Evolutionary conservation across 2,329 filamentous ascomycete species (phyloP), one percentile per base, ranked within the genome.

Genomic region (Colletotrichum higginsianum): DNA sequence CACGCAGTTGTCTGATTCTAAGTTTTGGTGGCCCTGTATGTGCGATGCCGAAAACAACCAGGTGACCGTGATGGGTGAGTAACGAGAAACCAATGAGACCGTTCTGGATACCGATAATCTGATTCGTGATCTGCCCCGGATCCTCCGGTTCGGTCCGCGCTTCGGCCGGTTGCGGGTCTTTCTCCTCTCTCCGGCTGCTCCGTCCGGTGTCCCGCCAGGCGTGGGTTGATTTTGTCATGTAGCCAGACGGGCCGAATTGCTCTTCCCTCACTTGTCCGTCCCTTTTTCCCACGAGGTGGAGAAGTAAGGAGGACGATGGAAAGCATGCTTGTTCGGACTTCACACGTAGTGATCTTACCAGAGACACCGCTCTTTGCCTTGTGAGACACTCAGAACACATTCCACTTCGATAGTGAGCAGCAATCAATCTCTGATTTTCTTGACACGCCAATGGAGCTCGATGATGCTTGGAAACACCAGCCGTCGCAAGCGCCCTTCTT

Each of bases 321-420:
- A 21, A 35, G 7, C 23, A 18, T 52, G 44, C 23, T 66, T 50
- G 46, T 61, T 40, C 47, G 38, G 40, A 42, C 53, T 16, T 60
- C 55, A 53, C 26, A 35, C 46, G 16, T 30, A 26, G 38, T 60
- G 15, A 11, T 23, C 44, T 35, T 58, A 61, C 35, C 35, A 52
- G 61, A 8, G 18, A 44, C 21, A 15, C 18, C n/a, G 44, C 52
- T 38, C 5, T 35, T 58, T 30, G 26, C 23, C 30, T 5, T 38
- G 26, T 18, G 30, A 55, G 26, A n/a, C 52, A 55, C 18, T 18
- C 30, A 35, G 26, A 38, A 38, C 2, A 11, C 35, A 38, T 38
- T 11, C 23, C 21, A 5, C 16, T 35, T 30, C 2, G 9, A 11
- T 8, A 38, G 3, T 18, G 26, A 16, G 16, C 44, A 21, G 4